Conservation (phyloP, 2,329 filamentous ascomycete genomes). For the Phyllachora maydis region DNA sequence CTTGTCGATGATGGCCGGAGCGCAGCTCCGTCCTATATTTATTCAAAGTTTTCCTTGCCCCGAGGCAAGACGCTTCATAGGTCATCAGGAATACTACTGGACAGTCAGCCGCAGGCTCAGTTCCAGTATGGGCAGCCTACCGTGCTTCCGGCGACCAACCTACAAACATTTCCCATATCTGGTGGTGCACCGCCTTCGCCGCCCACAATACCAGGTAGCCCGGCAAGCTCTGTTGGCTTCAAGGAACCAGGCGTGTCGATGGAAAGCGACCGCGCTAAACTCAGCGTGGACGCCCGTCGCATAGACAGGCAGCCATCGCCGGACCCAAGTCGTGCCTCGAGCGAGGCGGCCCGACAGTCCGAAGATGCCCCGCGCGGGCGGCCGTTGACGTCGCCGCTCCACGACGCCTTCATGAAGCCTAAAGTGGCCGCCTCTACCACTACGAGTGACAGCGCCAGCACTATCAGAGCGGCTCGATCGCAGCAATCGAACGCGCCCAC, state of each 20-base stretch:
- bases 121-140: conserved; percentile 42
- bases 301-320: conserved; percentile 20
- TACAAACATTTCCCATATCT: conserved; percentile 18
- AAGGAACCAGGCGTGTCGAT: conserved; percentile 22
- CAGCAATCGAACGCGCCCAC: conserved; percentile 27
- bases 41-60: conserved; percentile 68
- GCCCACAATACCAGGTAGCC: conserved; percentile 37
- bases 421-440: conserved; percentile 24
- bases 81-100: conserved; percentile 36
- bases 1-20: conserved; percentile 21
- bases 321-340: conserved; percentile 21
- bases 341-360: conserved; percentile 19
- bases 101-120: conserved; percentile 26
- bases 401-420: conserved; percentile 18
- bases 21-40: conserved; percentile 56
- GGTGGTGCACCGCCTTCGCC: conserved; percentile 37
- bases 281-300: conserved; percentile 22
- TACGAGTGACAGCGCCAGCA: conserved; percentile 33
- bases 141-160: conserved; percentile 16
- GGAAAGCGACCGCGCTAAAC: conserved; percentile 27
- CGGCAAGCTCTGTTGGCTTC: conserved; percentile 17
- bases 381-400: conserved; percentile 13
- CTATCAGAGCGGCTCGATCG: conserved; percentile 24
- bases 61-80: conserved; percentile 63
- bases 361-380: conserved; percentile 28